Evolutionary conservation across 495 filamentous ascomycete species (phyloP).

Genomic region (Xylona heveae): DNA sequence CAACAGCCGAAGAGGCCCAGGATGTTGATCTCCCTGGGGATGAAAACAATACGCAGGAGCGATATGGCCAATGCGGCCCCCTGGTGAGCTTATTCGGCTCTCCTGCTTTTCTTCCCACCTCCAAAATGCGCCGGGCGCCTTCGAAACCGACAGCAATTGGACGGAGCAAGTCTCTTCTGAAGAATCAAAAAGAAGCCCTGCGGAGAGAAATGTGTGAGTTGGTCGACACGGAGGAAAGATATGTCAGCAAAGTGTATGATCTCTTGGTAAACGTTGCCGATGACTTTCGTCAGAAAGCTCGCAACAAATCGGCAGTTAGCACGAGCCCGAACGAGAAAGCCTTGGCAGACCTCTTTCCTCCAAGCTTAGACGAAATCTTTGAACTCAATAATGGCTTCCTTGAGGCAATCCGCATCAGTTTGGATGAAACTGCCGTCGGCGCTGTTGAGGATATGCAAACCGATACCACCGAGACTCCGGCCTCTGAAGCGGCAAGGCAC

Average conservation of each 20-base stretch:
- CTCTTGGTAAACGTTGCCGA: slow-evolving; percentile 48
- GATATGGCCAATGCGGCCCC: slow-evolving; percentile 50
- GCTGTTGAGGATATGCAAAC: slow-evolving; percentile 23
- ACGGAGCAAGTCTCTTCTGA: slow-evolving; percentile 47
- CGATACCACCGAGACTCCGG: slow-evolving; percentile 11
- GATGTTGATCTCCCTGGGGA: slow-evolving; percentile 30
- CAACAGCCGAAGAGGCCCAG: slow-evolving; percentile 23
- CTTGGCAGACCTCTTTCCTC: slow-evolving; percentile 58
- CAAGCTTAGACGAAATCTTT: slow-evolving; percentile 53
- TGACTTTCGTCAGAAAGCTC: slow-evolving; percentile 50
- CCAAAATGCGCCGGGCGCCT: slow-evolving; percentile 66
- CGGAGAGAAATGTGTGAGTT: slow-evolving; percentile 81
- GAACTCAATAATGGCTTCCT: slow-evolving; percentile 62
- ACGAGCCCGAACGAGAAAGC: slow-evolving; percentile 52
- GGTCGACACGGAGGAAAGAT: slow-evolving; percentile 83
- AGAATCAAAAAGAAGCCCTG: slow-evolving; percentile 62
- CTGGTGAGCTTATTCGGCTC: slow-evolving; percentile 59
- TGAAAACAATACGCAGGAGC: slow-evolving; percentile 20
- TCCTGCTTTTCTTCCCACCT: slow-evolving; percentile 68
- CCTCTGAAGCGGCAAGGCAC: slow-evolving; percentile 8
- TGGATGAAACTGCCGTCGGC: slow-evolving; percentile 68
- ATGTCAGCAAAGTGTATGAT: slow-evolving; percentile 66
- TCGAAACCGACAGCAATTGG: slow-evolving; percentile 66
- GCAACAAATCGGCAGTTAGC: slow-evolving; percentile 30
- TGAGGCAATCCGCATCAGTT: slow-evolving; percentile 44